Conservation (phyloP, 176 grass and related monocot genomes). For the Carex cristatella region DNA sequence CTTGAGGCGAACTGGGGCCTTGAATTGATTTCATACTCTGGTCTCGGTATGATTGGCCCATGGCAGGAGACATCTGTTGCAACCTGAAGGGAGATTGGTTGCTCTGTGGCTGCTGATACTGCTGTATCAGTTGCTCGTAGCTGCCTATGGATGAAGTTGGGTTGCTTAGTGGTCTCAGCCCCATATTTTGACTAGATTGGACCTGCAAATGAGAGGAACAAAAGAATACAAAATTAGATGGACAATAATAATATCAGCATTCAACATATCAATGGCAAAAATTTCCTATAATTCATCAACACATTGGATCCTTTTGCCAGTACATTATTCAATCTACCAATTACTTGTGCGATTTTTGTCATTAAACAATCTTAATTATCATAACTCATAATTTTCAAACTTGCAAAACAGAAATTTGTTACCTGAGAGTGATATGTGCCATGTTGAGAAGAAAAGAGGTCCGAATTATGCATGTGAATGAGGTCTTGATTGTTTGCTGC, state of each 20-base stretch:
- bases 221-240: constrained; percentile 15
- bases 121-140: constrained; percentile 92
- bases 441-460: constrained; percentile 43
- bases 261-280: not conserved
- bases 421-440: constrained; percentile 38
- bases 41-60: constrained; percentile 65
- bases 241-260: not conserved
- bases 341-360: not conserved
- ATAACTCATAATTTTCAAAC: constrained; percentile 10
- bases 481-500: constrained; percentile 38
- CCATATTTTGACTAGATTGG: constrained; percentile 60
- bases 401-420: not conserved
- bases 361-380: not conserved
- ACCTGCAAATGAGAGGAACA: constrained; percentile 43
- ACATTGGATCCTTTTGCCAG: not conserved
- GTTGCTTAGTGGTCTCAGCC: constrained; percentile 61
- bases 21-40: constrained; percentile 66
- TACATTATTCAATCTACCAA: constrained; percentile 19
- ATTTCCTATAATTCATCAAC: not conserved
- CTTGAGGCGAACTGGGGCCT: constrained; percentile 39
- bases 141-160: constrained; percentile 54
- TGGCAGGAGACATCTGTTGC: constrained; percentile 70
- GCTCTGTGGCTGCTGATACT: constrained; percentile 67
- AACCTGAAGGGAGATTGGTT: constrained; percentile 66
- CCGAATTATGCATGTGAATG: constrained; percentile 36